Conservation (phyloP, 495 filamentous ascomycete genomes). For the Penicillium macrosclerotiorum region DNA sequence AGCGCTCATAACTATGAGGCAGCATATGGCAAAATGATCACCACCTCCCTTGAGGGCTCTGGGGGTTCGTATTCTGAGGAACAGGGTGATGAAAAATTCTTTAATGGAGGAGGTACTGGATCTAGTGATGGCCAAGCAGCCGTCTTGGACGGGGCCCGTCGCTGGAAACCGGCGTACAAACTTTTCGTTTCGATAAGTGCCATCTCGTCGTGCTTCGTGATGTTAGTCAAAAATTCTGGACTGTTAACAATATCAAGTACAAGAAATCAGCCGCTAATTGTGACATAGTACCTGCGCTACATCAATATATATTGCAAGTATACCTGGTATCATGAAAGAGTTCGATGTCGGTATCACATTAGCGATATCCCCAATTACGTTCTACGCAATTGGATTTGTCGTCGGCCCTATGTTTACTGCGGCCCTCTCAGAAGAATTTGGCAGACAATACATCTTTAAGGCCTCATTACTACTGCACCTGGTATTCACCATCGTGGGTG, state of each 20-base stretch:
- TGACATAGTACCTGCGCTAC: conserved; percentile 4
- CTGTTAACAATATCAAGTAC: no score
- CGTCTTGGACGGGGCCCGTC: conserved; percentile 1
- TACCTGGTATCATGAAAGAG: conserved; percentile 10
- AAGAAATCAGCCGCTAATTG: neutral
- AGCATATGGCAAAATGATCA: no score
- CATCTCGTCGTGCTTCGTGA: conserved; percentile 3
- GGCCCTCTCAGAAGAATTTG: conserved; percentile 11
- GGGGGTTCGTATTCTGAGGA: no score
- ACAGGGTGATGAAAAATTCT: no score
- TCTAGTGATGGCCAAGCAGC: no score
- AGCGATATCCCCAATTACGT: conserved; percentile 7
- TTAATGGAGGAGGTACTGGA: no score
- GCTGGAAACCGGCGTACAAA: neutral
- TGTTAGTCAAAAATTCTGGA: neutral
- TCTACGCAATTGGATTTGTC: conserved; percentile 8
- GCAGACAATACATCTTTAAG: conserved; percentile 10
- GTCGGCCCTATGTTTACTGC: conserved; percentile 10
- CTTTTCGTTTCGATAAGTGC: conserved; percentile 1
- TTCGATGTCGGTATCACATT: conserved; percentile 4
- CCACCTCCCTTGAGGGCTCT: no score
- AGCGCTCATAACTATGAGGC: no score
- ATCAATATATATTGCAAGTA: conserved; percentile 12
- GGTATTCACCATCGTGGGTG: neutral
- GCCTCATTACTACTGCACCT: conserved; percentile 3